A percentile compares a stretch with the other conserved stretches of the same genome.
phyloP scores from a whole-genome alignment of 176 grass and related monocot species.

The Alopecurus myosuroides region DNA sequence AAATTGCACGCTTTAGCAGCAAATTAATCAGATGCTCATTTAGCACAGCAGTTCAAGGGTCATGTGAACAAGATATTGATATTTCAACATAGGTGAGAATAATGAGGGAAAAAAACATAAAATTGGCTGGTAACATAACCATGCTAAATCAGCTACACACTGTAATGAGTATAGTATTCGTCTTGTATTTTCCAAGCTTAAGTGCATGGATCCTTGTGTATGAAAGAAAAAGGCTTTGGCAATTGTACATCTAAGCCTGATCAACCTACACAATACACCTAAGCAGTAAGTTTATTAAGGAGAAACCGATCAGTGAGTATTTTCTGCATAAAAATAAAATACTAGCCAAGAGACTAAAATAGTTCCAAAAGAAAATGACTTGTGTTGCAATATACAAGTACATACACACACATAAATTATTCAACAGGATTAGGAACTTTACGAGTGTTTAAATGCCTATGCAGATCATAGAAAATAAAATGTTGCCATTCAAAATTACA shows the following conservation, averaged over 20 bases:
- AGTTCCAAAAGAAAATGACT: not conserved
- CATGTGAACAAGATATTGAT: not conserved
- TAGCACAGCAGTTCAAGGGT: slow-evolving; percentile 2
- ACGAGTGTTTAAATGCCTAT: not conserved
- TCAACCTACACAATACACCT: not conserved
- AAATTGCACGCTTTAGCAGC: not conserved
- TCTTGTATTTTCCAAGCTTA: not conserved
- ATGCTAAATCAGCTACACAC: not conserved
- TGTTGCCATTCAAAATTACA: not conserved
- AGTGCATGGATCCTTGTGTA: not conserved
- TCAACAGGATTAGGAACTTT: not conserved
- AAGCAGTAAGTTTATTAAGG: not conserved
- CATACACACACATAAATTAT: not conserved
- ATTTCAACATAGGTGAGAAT: slow-evolving; percentile 6
- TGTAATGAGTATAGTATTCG: not conserved
- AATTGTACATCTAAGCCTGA: not conserved
- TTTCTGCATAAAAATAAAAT: not conserved
- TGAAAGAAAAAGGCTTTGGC: not conserved
- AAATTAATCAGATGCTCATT: not conserved
- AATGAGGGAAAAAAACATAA: not conserved
- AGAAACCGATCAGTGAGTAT: not conserved
- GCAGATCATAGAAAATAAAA: not conserved
- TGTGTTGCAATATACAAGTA: not conserved
- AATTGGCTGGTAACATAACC: not conserved
- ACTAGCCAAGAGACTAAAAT: not conserved